Evolutionary conservation across 345 rosid genomes (phyloP).

Genomic region (Arabidopsis suecica): DNA sequence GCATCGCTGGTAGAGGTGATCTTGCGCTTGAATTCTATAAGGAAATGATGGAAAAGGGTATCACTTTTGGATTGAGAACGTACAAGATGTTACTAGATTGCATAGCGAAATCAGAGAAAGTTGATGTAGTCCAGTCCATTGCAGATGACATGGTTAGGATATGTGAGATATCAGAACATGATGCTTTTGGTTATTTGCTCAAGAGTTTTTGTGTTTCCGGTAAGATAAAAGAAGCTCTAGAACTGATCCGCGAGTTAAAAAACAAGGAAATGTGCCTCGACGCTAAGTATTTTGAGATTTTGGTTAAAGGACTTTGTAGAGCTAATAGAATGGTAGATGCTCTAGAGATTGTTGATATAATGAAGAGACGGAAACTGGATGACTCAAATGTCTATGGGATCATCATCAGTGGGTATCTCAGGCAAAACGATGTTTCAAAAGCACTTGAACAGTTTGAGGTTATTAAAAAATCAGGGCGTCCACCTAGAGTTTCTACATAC

Average conservation of each 20-base stretch:
- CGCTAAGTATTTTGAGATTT: conserved; percentile 60
- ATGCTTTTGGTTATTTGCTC: conserved; percentile 59
- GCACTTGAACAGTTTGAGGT: conserved; percentile 62
- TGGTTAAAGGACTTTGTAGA: conserved; percentile 75
- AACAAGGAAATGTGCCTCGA: conserved; percentile 53
- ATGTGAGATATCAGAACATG: conserved; percentile 56
- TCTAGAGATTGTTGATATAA: conserved; percentile 68
- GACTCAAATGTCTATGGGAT: conserved; percentile 58
- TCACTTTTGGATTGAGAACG: conserved; percentile 54
- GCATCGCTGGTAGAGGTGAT: conserved; percentile 63
- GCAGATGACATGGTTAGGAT: conserved; percentile 66
- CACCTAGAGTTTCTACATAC: conserved; percentile 59
- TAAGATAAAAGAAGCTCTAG: conserved; percentile 77
- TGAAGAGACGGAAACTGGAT: conserved; percentile 62
- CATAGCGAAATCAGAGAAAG: conserved; percentile 54
- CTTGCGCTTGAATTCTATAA: conserved; percentile 70
- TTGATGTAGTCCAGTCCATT: conserved; percentile 55
- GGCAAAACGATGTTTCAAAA: conserved; percentile 56
- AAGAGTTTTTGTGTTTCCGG: conserved; percentile 73
- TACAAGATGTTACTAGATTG: conserved; percentile 64
- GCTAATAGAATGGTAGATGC: conserved; percentile 76
- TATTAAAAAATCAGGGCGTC: conserved; percentile 60
- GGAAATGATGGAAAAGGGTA: conserved; percentile 69
- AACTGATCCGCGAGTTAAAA: conserved; percentile 64
- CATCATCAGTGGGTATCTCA: conserved; percentile 66